These are phyloP conservation scores for Anastatica hierochuntica DNA, from an alignment of 345 rosid genomes.

Conservation along the genomic window DNA sequence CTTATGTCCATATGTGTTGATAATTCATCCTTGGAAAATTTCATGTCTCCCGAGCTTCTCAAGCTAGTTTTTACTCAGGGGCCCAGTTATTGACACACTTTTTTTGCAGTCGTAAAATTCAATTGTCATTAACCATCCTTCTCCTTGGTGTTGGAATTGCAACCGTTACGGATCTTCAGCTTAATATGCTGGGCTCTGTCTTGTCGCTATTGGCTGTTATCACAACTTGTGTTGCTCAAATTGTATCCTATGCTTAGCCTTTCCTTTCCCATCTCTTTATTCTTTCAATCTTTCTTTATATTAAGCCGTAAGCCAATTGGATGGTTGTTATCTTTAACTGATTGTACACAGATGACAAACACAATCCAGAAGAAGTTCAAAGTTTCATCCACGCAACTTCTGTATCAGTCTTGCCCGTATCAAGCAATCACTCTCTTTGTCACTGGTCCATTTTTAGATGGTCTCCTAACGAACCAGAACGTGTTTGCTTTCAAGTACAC, in stretches of 20 bases:
- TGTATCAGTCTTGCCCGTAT: conserved; percentile 98
- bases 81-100: background rate
- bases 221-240: conserved; percentile 97
- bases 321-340: conserved; percentile 42
- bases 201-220: conserved; percentile 85
- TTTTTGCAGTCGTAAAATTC: conserved; percentile 71
- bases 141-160: conserved; percentile 99
- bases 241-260: conserved; percentile 63
- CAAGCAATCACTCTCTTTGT: conserved; percentile 90
- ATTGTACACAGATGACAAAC: conserved; percentile 77
- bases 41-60: background rate
- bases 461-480: conserved; percentile 78
- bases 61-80: conserved; percentile 7
- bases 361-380: conserved; percentile 99
- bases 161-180: conserved; percentile 98
- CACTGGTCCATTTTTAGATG: conserved; percentile 93
- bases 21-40: too few relatives aligned
- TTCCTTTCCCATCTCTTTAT: conserved; percentile 8
- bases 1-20: too few relatives aligned
- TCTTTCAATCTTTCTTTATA: conserved; percentile 1
- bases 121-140: conserved; percentile 72
- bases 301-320: conserved; percentile 1
- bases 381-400: conserved; percentile 96
- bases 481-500: conserved; percentile 98
- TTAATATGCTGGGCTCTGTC: conserved; percentile 84